A percentile compares a stretch with the other conserved stretches of the same genome.
phyloP scores from a whole-genome alignment of 108 stramenopile species.

The Fistulifera pelliculosa region DNA sequence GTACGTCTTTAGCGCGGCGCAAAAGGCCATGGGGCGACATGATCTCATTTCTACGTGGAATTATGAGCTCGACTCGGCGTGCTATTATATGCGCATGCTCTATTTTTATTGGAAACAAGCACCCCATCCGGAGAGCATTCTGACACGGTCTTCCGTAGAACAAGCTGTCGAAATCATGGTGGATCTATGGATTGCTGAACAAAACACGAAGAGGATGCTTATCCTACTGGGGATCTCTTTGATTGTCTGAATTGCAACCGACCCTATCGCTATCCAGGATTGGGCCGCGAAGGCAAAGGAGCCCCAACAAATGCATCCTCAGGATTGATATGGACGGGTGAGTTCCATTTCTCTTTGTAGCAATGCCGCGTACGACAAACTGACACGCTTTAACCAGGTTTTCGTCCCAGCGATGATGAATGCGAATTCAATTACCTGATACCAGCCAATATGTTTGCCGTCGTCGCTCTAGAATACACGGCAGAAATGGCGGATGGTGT shows the following conservation, averaged over 20 bases:
- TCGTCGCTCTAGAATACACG: constrained; percentile 33
- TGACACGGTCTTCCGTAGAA: constrained; percentile 8
- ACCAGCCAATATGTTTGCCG: constrained; percentile 58
- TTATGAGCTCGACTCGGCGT: constrained; percentile 52
- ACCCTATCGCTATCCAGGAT: constrained; percentile 44
- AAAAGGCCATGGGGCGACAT: constrained; percentile 36
- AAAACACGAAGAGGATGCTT: constrained; percentile 41
- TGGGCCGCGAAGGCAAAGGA: constrained; percentile 41
- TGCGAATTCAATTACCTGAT: constrained; percentile 46
- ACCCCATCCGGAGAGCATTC: not conserved
- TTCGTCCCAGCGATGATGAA: constrained; percentile 53
- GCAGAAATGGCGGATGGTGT: constrained; percentile 22
- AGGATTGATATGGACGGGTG: constrained; percentile 32
- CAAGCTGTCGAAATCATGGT: constrained; percentile 47
- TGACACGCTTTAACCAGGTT: not conserved
- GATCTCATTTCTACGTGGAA: constrained; percentile 50
- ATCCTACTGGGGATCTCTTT: constrained; percentile 31
- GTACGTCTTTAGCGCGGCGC: constrained; percentile 19
- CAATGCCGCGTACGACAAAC: constrained; percentile 14
- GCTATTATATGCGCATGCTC: constrained; percentile 43
- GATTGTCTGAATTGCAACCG: constrained; percentile 39
- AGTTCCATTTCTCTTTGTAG: too few relatives aligned
- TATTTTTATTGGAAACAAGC: constrained; percentile 22
- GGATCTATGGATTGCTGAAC: constrained; percentile 49
- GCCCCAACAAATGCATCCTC: constrained; percentile 25